A percentile compares a stretch with the other conserved stretches of the same genome.
Conservation (phyloP, 2,329 filamentous ascomycete species). For the Aschersonia sp. region DNA sequence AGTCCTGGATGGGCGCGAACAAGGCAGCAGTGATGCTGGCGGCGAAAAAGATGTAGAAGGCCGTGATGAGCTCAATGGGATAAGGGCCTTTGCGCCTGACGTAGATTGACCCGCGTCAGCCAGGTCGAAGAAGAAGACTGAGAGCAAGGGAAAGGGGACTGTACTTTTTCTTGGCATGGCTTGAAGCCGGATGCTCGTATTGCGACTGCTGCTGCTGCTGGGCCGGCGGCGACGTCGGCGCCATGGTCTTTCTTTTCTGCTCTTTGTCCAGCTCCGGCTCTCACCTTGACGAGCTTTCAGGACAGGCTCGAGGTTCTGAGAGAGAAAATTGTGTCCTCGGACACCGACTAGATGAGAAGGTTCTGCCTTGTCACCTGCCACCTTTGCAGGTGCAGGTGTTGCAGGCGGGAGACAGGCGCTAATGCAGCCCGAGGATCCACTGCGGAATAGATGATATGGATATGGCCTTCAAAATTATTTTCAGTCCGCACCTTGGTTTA, state of each 20-base stretch:
- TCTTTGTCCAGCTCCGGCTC: not conserved
- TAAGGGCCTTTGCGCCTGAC: slow-evolving; percentile 37
- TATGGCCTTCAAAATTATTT: not conserved
- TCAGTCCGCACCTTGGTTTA: not conserved
- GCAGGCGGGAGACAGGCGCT: not conserved
- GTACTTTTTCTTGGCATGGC: slow-evolving; percentile 38
- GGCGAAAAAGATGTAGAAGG: slow-evolving; percentile 67
- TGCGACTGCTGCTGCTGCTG: slow-evolving; percentile 21
- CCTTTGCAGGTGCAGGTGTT: not conserved
- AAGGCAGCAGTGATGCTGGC: slow-evolving; percentile 64
- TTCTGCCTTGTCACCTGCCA: no score
- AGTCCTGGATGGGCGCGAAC: slow-evolving; percentile 89
- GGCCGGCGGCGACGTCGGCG: slow-evolving; percentile 18
- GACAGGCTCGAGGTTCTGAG: not conserved
- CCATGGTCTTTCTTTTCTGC: slow-evolving; percentile 18
- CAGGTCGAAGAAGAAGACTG: no score
- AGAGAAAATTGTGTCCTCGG: not conserved
- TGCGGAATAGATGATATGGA: not conserved
- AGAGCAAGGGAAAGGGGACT: slow-evolving; percentile 1
- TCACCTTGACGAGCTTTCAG: not conserved
- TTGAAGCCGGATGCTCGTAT: slow-evolving; percentile 33
- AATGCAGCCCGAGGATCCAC: not conserved
- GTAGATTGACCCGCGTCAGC: no score
- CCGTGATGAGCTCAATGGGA: slow-evolving; percentile 55
- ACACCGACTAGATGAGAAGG: not conserved